Percentiles rank a stretch among this genome's conserved stretches.
Conservation (phyloP, 1,284 basidiomycete genomes). For the Pseudozyma pruni region DNA sequence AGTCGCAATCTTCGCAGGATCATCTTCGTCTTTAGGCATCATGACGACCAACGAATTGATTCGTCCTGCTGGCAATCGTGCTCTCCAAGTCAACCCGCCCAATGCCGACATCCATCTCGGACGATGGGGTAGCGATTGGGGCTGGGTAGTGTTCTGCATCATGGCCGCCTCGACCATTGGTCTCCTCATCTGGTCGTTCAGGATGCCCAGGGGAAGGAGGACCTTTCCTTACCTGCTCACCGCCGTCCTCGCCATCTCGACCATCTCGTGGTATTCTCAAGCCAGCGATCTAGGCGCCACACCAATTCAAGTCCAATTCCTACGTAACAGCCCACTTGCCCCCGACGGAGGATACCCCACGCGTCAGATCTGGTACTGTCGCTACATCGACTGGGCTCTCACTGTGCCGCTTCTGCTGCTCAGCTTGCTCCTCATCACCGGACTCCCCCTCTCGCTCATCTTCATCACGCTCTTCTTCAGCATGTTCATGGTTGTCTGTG, state of each 20-base stretch:
- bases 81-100: conserved; percentile 44
- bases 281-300: conserved; percentile 75
- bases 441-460: conserved; percentile 72
- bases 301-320: conserved; percentile 71
- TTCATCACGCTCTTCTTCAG: conserved; percentile 73
- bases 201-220: conserved; percentile 68
- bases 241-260: conserved; percentile 62
- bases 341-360: conserved; percentile 58
- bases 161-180: conserved; percentile 60
- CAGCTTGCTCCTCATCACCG: conserved; percentile 72
- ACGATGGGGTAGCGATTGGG: conserved; percentile 70
- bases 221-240: conserved; percentile 70
- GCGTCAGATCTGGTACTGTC: conserved; percentile 73
- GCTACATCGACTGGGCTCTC: conserved; percentile 67
- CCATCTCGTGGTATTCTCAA: conserved; percentile 72
- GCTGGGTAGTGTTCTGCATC: conserved; percentile 66
- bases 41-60: conserved; percentile 5
- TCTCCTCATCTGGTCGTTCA: conserved; percentile 45
- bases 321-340: conserved; percentile 54
- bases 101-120: conserved; percentile 53
- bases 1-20: too few species aligned
- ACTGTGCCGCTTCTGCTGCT: conserved; percentile 74
- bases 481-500: conserved; percentile 70
- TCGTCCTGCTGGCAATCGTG: conserved; percentile 32
- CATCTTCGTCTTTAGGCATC: too few species aligned